Percentiles rank a stretch among this genome's conserved stretches.
These are phyloP conservation scores for Sporothrix dimorphospora DNA, from an alignment of 2,329 filamentous ascomycete genomes.

Conservation along the genomic window DNA sequence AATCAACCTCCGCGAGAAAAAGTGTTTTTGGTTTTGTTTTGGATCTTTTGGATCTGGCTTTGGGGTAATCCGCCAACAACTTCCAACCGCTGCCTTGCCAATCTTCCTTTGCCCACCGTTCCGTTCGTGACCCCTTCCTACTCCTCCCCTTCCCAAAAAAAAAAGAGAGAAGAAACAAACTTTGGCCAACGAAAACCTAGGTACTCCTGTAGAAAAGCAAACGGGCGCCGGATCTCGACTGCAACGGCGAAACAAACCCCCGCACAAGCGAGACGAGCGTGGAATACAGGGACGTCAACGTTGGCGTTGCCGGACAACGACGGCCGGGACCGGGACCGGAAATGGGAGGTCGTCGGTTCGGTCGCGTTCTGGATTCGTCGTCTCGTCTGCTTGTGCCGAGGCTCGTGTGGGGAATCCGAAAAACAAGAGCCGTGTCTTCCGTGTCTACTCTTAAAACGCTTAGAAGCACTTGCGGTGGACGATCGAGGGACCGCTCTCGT, in stretches of 20 bases:
- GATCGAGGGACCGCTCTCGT: constrained; percentile 98
- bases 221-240: constrained; percentile 55
- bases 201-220: constrained; percentile 48
- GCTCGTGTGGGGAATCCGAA: constrained; percentile 36
- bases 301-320: neutral
- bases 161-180: constrained; percentile 50
- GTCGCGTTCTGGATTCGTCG: neutral
- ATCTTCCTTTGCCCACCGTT: constrained; percentile 1
- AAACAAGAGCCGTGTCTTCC: constrained; percentile 9
- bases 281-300: constrained; percentile 46
- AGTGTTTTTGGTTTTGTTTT: constrained; percentile 26
- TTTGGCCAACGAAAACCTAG: constrained; percentile 45
- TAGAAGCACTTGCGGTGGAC: constrained; percentile 99
- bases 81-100: constrained; percentile 5
- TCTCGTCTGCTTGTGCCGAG: constrained; percentile 50
- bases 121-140: constrained; percentile 46
- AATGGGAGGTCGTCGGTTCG: neutral
- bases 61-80: neutral
- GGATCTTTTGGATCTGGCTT: constrained; percentile 12
- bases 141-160: constrained; percentile 52
- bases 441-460: constrained; percentile 47
- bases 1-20: constrained; percentile 53
- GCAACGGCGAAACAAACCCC: constrained; percentile 54
- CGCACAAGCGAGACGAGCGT: constrained; percentile 59
- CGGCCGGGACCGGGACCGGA: neutral